These are phyloP conservation scores for Collybia nuda DNA, from an alignment of 768 basidiomycete genomes.

Conservation along the genomic window DNA sequence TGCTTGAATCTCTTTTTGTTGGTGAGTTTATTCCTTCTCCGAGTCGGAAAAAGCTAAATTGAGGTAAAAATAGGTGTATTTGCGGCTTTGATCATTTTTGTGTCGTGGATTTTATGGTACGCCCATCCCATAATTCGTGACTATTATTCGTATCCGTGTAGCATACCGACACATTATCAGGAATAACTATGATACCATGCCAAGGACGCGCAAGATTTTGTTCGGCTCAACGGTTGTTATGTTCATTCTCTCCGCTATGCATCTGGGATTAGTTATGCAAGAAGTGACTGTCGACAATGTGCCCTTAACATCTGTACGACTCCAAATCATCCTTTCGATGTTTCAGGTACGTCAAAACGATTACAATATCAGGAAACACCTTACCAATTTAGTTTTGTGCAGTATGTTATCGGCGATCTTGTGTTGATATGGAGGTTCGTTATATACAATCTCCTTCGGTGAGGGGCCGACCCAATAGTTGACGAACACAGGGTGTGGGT, in stretches of 20 bases:
- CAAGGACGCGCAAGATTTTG: background rate
- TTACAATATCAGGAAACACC: background rate
- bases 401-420: conserved; percentile 13
- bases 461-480: too few species aligned
- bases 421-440: conserved; percentile 13
- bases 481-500: too few species aligned
- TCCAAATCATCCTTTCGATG: conserved; percentile 2
- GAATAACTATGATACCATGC: background rate
- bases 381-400: background rate
- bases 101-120: conserved; percentile 1
- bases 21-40: background rate
- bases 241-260: background rate
- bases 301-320: background rate
- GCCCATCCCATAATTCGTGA: background rate
- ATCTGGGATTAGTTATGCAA: conserved; percentile 2
- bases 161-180: background rate
- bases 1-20: conserved; percentile 4
- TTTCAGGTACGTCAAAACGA: background rate
- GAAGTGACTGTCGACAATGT: background rate
- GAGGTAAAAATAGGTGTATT: background rate
- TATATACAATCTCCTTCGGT: too few species aligned
- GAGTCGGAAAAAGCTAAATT: too few species aligned
- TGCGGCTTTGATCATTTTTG: background rate
- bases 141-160: background rate
- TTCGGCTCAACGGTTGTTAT: background rate